These are phyloP conservation scores for Cyclotella baltica DNA, from an alignment of 108 stramenopile species.

Conservation along the genomic window DNA sequence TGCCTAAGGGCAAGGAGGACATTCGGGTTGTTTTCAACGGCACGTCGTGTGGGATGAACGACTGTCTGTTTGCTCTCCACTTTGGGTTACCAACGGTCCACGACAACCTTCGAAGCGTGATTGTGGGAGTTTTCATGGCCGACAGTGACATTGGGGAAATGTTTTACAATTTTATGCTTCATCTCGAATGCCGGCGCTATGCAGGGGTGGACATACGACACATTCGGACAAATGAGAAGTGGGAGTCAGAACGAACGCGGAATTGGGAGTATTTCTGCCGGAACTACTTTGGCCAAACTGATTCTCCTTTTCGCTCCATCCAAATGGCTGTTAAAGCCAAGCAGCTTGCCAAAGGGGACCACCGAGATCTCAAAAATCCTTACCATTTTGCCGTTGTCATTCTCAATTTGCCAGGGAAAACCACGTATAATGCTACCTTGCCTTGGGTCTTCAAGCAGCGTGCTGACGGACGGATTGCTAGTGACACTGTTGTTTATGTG, in stretches of 20 bases:
- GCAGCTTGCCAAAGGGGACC: constrained; percentile 9
- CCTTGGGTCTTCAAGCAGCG: constrained; percentile 22
- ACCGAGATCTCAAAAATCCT: neutral
- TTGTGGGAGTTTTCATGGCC: neutral
- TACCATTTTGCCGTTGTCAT: constrained; percentile 18
- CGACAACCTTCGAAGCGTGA: neutral
- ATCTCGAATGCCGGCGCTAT: constrained; percentile 16
- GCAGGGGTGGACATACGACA: constrained; percentile 45
- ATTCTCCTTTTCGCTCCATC: constrained; percentile 41
- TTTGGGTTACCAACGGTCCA: neutral
- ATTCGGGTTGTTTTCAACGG: neutral
- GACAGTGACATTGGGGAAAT: constrained; percentile 60
- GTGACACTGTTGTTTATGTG: neutral
- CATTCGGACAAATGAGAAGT: no score
- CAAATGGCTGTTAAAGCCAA: constrained; percentile 23
- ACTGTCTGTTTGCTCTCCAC: no score
- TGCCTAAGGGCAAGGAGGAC: neutral
- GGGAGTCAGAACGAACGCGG: constrained; percentile 3
- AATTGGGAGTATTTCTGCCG: constrained; percentile 28
- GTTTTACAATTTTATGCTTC: constrained; percentile 54
- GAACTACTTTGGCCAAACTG: constrained; percentile 41
- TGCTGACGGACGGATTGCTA: neutral
- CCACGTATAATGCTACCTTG: constrained; percentile 3
- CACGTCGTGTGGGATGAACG: no score
- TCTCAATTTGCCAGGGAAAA: constrained; percentile 23